phyloP scores from a whole-genome alignment of 2,329 filamentous ascomycete genomes.

The Drechslerella stenobrocha region DNA sequence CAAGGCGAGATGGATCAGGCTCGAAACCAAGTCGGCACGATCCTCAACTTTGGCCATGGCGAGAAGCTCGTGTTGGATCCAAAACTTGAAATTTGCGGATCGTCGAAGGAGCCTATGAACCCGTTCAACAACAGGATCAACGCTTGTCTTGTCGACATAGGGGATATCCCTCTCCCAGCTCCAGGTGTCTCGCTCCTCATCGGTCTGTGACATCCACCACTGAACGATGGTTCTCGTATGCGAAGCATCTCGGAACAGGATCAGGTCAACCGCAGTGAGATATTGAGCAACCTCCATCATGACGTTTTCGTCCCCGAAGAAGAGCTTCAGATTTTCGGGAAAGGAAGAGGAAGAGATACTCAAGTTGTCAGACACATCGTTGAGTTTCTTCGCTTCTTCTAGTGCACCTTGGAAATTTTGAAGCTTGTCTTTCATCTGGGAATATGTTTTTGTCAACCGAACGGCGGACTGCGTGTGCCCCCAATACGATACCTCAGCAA shows the following conservation, averaged over 20 bases:
- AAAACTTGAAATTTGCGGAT: constrained; percentile 33
- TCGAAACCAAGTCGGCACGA: constrained; percentile 35
- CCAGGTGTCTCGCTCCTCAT: constrained; percentile 30
- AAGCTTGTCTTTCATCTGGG: constrained; percentile 36
- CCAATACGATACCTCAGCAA: constrained; percentile 37
- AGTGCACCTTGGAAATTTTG: constrained; percentile 19
- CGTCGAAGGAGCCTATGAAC: constrained; percentile 35
- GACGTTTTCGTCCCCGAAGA: constrained; percentile 39
- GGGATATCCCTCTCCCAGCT: constrained; percentile 33
- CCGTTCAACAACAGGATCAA: constrained; percentile 12
- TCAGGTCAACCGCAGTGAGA: constrained; percentile 42
- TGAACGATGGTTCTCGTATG: constrained; percentile 21
- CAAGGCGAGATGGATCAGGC: constrained; percentile 29
- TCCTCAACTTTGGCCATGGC: constrained; percentile 31
- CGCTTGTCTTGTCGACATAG: constrained; percentile 12
- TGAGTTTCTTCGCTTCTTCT: constrained; percentile 15
- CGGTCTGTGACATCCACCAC: constrained; percentile 37
- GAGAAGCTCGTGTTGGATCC: constrained; percentile 45
- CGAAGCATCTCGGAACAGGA: constrained; percentile 41
- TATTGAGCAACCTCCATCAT: constrained; percentile 41
- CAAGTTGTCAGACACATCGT: constrained; percentile 2
- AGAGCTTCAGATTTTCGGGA: constrained; percentile 40
- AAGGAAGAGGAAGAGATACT: constrained; percentile 11
- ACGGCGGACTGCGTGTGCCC: constrained; percentile 23
- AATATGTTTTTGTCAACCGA: constrained; percentile 35